These are phyloP conservation scores for Fusarium goolgardi DNA, from an alignment of 2,329 filamentous ascomycete genomes.

Conservation along the genomic window DNA sequence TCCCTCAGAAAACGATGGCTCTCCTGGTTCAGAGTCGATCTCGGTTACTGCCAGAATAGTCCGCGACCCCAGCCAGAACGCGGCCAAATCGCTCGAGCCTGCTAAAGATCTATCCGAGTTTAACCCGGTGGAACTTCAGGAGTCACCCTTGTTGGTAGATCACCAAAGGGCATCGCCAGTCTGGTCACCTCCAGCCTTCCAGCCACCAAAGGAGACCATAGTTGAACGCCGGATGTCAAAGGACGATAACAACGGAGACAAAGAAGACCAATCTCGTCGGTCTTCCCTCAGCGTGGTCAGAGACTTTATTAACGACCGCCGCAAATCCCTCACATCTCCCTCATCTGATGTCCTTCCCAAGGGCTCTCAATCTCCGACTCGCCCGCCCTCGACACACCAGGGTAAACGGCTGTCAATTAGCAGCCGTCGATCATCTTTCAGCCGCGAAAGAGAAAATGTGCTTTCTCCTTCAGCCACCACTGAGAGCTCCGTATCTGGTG, in stretches of 20 bases:
- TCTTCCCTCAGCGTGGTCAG: slow-evolving; percentile 71
- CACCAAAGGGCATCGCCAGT: slow-evolving; percentile 57
- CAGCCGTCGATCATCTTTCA: slow-evolving; percentile 66
- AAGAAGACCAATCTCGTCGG: slow-evolving; percentile 59
- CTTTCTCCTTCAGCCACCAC: slow-evolving; percentile 57
- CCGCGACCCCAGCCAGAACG: slow-evolving; percentile 67
- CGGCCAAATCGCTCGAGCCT: slow-evolving; percentile 56
- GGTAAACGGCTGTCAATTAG: slow-evolving; percentile 71
- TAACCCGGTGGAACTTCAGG: slow-evolving; percentile 63
- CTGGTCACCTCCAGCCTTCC: slow-evolving; percentile 46
- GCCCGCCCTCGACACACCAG: slow-evolving; percentile 61
- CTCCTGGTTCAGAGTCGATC: slow-evolving; percentile 74
- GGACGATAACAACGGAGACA: slow-evolving; percentile 51
- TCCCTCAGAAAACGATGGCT: slow-evolving; percentile 34
- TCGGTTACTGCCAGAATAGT: slow-evolving; percentile 89
- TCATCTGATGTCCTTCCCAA: slow-evolving; percentile 56
- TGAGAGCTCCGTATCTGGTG: slow-evolving; percentile 60
- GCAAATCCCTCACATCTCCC: slow-evolving; percentile 62
- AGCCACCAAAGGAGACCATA: slow-evolving; percentile 57
- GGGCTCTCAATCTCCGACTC: slow-evolving; percentile 58
- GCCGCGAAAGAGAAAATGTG: slow-evolving; percentile 54
- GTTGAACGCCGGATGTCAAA: slow-evolving; percentile 62
- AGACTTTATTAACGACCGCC: slow-evolving; percentile 70
- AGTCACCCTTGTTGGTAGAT: slow-evolving; percentile 70
- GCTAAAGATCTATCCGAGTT: slow-evolving; percentile 59